Evolutionary conservation across 805 yeast species (phyloP), one percentile per base, ranked within the genome.

Genomic region (Metahyphopichia silvanorum): DNA sequence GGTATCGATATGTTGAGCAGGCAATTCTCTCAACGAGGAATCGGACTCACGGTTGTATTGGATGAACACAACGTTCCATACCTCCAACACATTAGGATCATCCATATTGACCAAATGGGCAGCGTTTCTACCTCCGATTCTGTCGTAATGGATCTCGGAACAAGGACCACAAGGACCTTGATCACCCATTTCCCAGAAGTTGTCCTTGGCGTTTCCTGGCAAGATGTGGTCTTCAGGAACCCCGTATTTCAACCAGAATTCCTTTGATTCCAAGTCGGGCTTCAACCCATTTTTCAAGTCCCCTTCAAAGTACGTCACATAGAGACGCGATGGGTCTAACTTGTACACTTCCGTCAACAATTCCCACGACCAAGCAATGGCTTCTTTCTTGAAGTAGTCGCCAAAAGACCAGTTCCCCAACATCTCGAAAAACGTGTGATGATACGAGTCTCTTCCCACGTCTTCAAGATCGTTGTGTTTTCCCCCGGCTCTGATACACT

Each of bases 91-190:
- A 58, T 91, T 86, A 39, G 99, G 98, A 60, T 93, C 99, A 65
- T 93, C 99, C 79, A 77, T 78, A 60, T 93, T 93, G 50, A 93
- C 99, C 44, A 94, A 72, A 42, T 64, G 51, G 13, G 97, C 71
- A 34, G 98, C 98, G 55, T 93, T 91, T 71, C 99, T 82, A 38
- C 98, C 97, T 45, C 98, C 98, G 44, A 93, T 88, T 66, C 98
- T 81, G 64, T 93, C 99, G 61, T 87, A 93, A 63, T 93, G 99
- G 48, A 93, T 76, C 65, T 93, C 99, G 16, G 95, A 84, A 68
- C 98, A 94, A 32, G 99, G 99, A 42, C 99, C 99, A 71, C 99
- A 93, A 30, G 99, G 99, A 46, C 99, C 99, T 70, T 91, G 98
- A 56, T 94, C 99, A 51, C 99, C 99, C 99, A 93, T 93, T 71